Percentiles rank a stretch among this genome's conserved stretches.
These are phyloP conservation scores for Agarophyton chilense DNA, from an alignment of 23 red algal genomes.

Conservation along the genomic window DNA sequence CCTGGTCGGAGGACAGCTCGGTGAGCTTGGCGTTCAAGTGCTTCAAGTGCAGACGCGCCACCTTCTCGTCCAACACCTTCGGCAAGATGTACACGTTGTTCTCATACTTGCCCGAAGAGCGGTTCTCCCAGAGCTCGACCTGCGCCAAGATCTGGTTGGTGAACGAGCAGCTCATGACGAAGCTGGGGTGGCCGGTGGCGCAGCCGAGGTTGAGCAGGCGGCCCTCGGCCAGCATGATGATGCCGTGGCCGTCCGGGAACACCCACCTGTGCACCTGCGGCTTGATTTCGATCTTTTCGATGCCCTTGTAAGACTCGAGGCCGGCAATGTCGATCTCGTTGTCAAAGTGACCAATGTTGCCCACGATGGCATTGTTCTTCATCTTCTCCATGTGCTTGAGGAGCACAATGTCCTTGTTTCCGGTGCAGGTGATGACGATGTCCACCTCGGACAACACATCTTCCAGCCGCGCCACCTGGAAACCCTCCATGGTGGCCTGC, in stretches of 20 bases:
- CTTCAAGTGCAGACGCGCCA: conserved; percentile 89
- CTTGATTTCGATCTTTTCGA: conserved; percentile 91
- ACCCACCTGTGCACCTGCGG: conserved; percentile 96
- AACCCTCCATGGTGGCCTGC: conserved; percentile 99
- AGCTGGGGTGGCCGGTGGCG: conserved; percentile 97
- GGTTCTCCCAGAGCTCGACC: conserved; percentile 91
- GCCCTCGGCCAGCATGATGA: conserved; percentile 97
- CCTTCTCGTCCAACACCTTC: conserved; percentile 99
- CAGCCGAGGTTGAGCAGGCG: conserved; percentile 98
- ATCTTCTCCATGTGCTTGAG: conserved; percentile 93
- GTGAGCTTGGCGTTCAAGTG: conserved; percentile 96
- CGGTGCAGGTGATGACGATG: conserved; percentile 94
- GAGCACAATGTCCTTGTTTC: conserved; percentile 96
- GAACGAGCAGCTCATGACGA: conserved; percentile 99
- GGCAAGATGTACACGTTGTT: conserved; percentile 99
- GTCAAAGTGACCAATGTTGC: conserved; percentile 99
- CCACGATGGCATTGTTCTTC: conserved; percentile 96
- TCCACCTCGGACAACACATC: conserved; percentile 82
- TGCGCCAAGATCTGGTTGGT: conserved; percentile 99
- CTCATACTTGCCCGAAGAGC: conserved; percentile 95
- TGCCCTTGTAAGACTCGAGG: conserved; percentile 74
- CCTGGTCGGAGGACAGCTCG: conserved; percentile 75
- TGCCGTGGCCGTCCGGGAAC: conserved; percentile 93
- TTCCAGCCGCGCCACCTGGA: conserved; percentile 87
- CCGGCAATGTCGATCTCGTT: conserved; percentile 99